Base-by-base conservation (phyloP, 306 rosid species). In the Pyrus pyrifolia region DNA sequence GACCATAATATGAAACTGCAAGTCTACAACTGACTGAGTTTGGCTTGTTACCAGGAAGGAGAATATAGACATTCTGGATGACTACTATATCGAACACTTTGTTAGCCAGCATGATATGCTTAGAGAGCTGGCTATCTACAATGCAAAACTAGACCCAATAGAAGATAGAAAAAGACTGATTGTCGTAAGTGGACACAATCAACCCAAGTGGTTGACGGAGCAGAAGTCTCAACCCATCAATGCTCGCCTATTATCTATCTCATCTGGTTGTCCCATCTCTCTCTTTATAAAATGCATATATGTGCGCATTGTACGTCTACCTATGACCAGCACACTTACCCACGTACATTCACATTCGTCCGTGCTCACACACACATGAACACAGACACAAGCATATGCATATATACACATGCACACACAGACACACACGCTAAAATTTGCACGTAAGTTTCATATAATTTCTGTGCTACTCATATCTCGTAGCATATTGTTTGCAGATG, bases 121-220 rank as follows among this genome's bases (percentile, higher is more conserved):
- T 49, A 80, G 89, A 13, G 89, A 92, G 30, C 79, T 92, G 70
- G 88, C 90, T 18, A 78, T 90, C 8, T 79, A 67, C 44, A 74
- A 83, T 40, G 82, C 76, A 15, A 86, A 59, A 68, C 77, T 77
- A 4, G 87, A 85, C 61, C 33, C 81, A 7, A 29, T 75, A 35
- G 67, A 76, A 60, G 53, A 75, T 45, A 82, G 89, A 76, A 79
- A 80, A 17, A 84, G 86, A 78, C 52, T 88, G 59, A 62, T 83
- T 69, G 35, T 88, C 38, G 23, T 83, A 2, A 42, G 3, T 29
- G 82, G 81, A 77, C 82, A 85, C 67, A 69, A 84, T 76, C 72
- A 79, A 69, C 97, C 96, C 6, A 13, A 72, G 7, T 90, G 96
- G 90, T 88, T 89, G 97, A 77, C 22, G 8, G 21, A 55, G 78